These are phyloP conservation scores for Rhynchospora tenuis DNA, from an alignment of 176 grass and related monocot genomes.

Conservation along the genomic window DNA sequence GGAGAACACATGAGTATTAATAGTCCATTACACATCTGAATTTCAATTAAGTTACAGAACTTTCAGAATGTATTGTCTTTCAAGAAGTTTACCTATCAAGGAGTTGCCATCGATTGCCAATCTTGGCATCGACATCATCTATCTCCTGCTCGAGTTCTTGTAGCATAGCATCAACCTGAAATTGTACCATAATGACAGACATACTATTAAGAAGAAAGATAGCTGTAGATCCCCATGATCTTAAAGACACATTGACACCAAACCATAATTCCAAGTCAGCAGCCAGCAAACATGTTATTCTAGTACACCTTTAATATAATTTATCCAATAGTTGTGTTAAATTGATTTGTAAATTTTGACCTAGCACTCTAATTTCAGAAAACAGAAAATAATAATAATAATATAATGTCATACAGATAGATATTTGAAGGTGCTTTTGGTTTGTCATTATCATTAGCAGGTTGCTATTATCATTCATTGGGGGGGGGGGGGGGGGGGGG, in stretches of 20 bases:
- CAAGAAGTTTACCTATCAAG: conserved; percentile 66
- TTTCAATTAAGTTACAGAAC: background rate
- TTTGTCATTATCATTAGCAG: background rate
- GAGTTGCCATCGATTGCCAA: conserved; percentile 87
- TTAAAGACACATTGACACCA: background rate
- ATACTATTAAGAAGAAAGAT: background rate
- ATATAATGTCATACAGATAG: background rate
- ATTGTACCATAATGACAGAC: conserved; percentile 16
- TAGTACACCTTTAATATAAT: background rate
- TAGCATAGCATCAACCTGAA: conserved; percentile 94
- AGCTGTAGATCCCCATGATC: background rate
- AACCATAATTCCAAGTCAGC: background rate
- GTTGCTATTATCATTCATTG: background rate
- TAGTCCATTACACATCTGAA: background rate
- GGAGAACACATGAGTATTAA: background rate
- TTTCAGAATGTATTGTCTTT: background rate
- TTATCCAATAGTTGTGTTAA: background rate
- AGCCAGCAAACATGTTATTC: background rate
- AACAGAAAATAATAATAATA: background rate
- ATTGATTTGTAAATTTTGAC: background rate
- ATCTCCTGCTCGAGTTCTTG: conserved; percentile 93
- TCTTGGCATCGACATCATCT: conserved; percentile 90
- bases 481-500: background rate
- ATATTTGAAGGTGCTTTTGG: background rate
- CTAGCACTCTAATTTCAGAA: background rate